Evolutionary conservation across 2,329 filamentous ascomycete species (phyloP), one percentile per base, ranked within the genome.

Genomic region (Cordyceps cateniannulata): DNA sequence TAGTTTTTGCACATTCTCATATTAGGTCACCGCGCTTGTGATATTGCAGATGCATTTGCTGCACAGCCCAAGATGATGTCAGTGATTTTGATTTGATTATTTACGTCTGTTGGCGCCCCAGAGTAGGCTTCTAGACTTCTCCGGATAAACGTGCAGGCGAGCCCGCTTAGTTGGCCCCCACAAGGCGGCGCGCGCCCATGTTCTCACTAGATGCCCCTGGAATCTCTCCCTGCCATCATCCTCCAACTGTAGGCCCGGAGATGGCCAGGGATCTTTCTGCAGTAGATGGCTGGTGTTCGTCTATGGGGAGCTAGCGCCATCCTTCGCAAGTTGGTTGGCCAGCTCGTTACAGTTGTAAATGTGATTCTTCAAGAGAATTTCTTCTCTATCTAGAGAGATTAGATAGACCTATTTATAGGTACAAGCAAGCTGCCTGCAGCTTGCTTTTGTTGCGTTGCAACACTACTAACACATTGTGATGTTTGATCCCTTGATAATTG

Each of bases 381-480:
- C 51, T 54, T 54, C 51, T 54, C 51, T 54, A 54, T 54, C 51
- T 54, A 54, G 51, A 54, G 35, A 44, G 51, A 54, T 54, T 35
- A 44, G 32, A 40, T 53, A 42, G 50, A 53, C 50, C 50, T 53
- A 29, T 53, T 53, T 53, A 47, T 57, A 45, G 38, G 53, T 32
- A 56, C 29, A 52, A 52, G 49, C 20, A 52, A 52, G 49, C 49
- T 52, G 20, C 49, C 29, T 40, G 9, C 9, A 52, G 49, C 29
- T 38, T 52, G 20, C 49, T 52, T 52, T 52, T 52, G 20, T 52
- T 52, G 20, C n/a, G n/a, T 52, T 52, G 20, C n/a, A 18, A 52
- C n/a, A 52, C 49, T 52, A 52, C 29, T 52, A 12, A 52, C 38
- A 52, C 29, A 52, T 52, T 40, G 12, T 52, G 12, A 40, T 52